Evolutionary conservation across 371 early-diverging fungal species (phyloP), one percentile per base, ranked within the genome.

Genomic region (Zopfochytrium polystomum): DNA sequence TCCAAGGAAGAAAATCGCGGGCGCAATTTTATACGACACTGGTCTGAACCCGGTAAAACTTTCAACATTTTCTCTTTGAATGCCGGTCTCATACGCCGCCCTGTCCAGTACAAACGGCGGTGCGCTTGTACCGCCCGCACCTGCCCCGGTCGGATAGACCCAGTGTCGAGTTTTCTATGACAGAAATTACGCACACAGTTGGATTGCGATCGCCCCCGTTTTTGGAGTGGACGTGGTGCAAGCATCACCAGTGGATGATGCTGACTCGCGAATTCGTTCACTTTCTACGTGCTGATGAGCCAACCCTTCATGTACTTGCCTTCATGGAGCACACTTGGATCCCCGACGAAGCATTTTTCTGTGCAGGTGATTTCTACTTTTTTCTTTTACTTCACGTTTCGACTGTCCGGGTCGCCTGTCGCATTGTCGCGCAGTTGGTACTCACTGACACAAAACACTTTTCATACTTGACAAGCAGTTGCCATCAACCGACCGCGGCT

Each of bases 161-260:
- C 3, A 29, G 48, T 2, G 26, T 53, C 3, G 60, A 65, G 42
- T 65, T 47, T 31, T 51, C 58, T 22, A 27, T 52, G 38, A 18
- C 18, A 18, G 38, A 38, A 7, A 7, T 38, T 18, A 38, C 38
- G 11, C 38, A 7, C 11, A 11, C 38, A 7, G 38, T 38, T 18
- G 38, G 38, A 18, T 38, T 11, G 11, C 38, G 38, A 7, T 38
- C 50, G 23, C 70, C 72, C 50, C 74, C 68, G 23, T 71, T 73
- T 48, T 58, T 63, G 25, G 32, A 44, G 48, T 74, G 67, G 71
- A 55, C 55, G 35, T 58, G 62, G 30, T 71, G 52, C 52, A 74
- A 69, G 58, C 74, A 77, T 29, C 69, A 68, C 45, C 74, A 72
- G 46, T 77, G 77, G 77, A 68, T 74, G 69, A 71, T 74, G 32